Base-by-base conservation (phyloP, 371 early-diverging fungal genomes). In the Smittium culicis region DNA sequence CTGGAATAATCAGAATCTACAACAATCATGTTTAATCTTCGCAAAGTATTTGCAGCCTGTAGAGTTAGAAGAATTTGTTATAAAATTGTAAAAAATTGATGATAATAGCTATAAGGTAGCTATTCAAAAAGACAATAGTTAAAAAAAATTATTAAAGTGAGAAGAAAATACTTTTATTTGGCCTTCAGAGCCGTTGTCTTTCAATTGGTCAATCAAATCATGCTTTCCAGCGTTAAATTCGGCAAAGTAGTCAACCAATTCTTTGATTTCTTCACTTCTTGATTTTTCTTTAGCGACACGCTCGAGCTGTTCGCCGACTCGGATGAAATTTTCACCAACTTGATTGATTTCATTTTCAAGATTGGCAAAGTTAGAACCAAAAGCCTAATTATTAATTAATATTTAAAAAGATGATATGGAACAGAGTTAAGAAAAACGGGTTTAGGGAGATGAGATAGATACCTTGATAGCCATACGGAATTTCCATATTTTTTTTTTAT, bases 301-400 rank as follows among this genome's bases (percentile, higher is more conserved):
- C 68, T 97, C 98, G 29, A 97, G 81, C 73, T 95, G 96, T 73
- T 96, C 96, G 78, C 96, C 96, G 65, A 96, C 92, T 60, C 92
- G 84, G 35, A 96, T 86, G n/a, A 96, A 93, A 14, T 93, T 93
- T 72, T 90, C 91, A 69, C 96, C 92, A 14, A 97, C 94, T 69
- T 93, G 91, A 64, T 86, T 85, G 34, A 96, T 87, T 65, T 92
- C 84, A 28, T 81, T 77, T 73, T 97, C 96, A 35, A 97, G 79
- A 45, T 81, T 81, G 69, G 91, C 90, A 73, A 93, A 90, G 24
- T 74, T 85, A 75, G 79, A 88, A 84, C 31, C 92, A 83, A 74
- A 94, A 73, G 35, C 32, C 58, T 72, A 70, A 54, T 66, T 67
- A 66, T 69, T 70, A 71, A 69, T 67, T 30, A 72, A 54, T 1